Conservation (phyloP, 1,284 basidiomycete genomes). For the Sporisorium exsertum region DNA sequence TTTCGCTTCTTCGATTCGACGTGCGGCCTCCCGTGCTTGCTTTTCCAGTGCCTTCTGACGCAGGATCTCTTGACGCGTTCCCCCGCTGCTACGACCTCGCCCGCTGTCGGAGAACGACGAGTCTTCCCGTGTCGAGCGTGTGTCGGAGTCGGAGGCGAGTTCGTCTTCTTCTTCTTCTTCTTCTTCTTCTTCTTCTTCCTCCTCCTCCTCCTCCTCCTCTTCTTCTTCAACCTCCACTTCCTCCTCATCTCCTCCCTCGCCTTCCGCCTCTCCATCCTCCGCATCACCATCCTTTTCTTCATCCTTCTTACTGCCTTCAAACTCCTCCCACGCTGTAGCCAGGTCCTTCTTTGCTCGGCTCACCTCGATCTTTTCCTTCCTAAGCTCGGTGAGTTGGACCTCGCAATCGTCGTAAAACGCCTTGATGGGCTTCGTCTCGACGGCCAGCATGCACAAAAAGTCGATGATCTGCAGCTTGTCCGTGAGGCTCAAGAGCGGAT, state of each 20-base stretch:
- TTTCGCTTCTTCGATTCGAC: conserved; percentile 38
- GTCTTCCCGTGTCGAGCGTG: conserved; percentile 49
- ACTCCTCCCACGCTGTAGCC: conserved; percentile 78
- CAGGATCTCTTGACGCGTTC: conserved; percentile 60
- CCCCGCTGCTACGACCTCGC: conserved; percentile 5
- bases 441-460: conserved; percentile 88
- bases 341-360: conserved; percentile 86
- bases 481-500: conserved; percentile 78
- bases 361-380: conserved; percentile 95
- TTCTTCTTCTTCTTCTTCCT: conserved; percentile 45
- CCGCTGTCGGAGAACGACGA: conserved; percentile 43
- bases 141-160: conserved; percentile 42
- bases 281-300: conserved; percentile 17
- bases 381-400: conserved; percentile 85
- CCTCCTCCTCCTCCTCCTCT: conserved; percentile 14
- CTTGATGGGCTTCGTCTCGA: conserved; percentile 88
- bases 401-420: conserved; percentile 90
- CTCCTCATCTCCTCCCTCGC: conserved; percentile 6
- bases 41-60: conserved; percentile 64
- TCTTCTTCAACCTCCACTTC: conserved; percentile 11
- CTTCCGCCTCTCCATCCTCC: conserved; percentile 11
- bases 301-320: conserved; percentile 71
- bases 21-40: conserved; percentile 52
- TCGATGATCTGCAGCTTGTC: conserved; percentile 87
- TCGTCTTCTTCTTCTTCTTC: conserved; percentile 56